A percentile compares a stretch with the other conserved stretches of the same genome.
phyloP scores from a whole-genome alignment of 2,329 filamentous ascomycete genomes.

The Aspergillus ochraceus region DNA sequence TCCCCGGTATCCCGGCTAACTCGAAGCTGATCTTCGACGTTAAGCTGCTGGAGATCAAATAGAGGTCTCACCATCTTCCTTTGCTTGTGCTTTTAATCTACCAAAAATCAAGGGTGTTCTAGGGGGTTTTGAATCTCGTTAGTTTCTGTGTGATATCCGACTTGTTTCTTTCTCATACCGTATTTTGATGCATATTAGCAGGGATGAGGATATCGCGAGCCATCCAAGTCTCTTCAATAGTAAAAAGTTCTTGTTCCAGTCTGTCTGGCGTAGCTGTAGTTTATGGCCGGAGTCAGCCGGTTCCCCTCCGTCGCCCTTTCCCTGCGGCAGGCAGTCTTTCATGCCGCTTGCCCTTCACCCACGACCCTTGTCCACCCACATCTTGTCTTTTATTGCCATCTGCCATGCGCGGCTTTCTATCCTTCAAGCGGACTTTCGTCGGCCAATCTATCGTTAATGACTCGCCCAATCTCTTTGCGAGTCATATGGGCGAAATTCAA shows the following conservation, averaged over 20 bases:
- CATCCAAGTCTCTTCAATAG: slow-evolving; percentile 14
- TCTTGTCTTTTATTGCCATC: background rate
- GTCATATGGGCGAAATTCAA: background rate
- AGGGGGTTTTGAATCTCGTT: slow-evolving; percentile 29
- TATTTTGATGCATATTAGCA: slow-evolving; percentile 27
- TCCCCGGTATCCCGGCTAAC: slow-evolving; percentile 87
- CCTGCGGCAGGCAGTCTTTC: background rate
- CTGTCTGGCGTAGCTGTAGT: background rate
- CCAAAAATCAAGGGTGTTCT: slow-evolving; percentile 18
- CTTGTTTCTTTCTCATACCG: slow-evolving; percentile 34
- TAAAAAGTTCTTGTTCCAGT: background rate
- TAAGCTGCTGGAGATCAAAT: slow-evolving; percentile 82
- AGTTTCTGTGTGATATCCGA: slow-evolving; percentile 33
- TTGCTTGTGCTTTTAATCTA: slow-evolving; percentile 11
- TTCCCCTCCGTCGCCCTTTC: background rate
- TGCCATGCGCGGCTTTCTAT: background rate
- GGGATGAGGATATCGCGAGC: slow-evolving; percentile 36
- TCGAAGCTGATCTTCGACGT: slow-evolving; percentile 90
- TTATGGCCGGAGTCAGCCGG: background rate
- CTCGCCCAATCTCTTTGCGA: background rate
- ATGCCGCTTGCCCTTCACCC: background rate
- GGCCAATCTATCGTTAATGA: background rate
- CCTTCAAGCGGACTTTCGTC: background rate
- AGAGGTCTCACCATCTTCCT: slow-evolving; percentile 37
- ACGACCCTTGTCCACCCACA: background rate